Percentiles rank a stretch among this genome's conserved stretches.
phyloP scores from a whole-genome alignment of 1,139 yeast genomes.

The Zygosaccharomyces sapae region DNA sequence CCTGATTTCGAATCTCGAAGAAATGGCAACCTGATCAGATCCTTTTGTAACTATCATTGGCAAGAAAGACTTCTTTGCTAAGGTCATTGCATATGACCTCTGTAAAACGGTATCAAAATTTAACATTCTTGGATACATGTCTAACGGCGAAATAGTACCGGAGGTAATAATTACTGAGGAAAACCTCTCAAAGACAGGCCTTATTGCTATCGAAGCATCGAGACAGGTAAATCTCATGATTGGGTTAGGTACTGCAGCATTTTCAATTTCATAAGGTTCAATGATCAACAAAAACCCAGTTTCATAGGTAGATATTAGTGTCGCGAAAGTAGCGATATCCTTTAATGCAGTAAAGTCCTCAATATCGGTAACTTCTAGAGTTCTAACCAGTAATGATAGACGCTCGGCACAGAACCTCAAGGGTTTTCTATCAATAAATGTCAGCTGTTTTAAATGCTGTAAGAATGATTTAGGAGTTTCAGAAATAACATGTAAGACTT shows the following conservation, averaged over 20 bases:
- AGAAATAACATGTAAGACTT: constrained; percentile 91
- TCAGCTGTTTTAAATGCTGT: constrained; percentile 86
- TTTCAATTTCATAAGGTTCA: constrained; percentile 96
- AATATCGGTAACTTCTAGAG: constrained; percentile 79
- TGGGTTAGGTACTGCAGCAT: constrained; percentile 97
- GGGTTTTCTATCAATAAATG: constrained; percentile 90
- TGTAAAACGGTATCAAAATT: constrained; percentile 92
- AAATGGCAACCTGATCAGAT: constrained; percentile 93
- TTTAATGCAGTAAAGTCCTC: constrained; percentile 91
- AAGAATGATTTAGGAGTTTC: constrained; percentile 93
- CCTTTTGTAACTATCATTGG: constrained; percentile 97
- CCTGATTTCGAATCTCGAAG: constrained; percentile 92
- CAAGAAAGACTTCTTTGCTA: constrained; percentile 84
- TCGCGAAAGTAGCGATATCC: constrained; percentile 96
- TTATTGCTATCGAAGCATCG: constrained; percentile 96
- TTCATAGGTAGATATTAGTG: constrained; percentile 91
- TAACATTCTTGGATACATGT: constrained; percentile 97
- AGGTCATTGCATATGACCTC: constrained; percentile 93
- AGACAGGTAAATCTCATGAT: constrained; percentile 90
- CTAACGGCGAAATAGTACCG: constrained; percentile 96
- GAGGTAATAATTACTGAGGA: constrained; percentile 94
- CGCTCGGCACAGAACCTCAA: constrained; percentile 88
- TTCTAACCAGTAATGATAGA: constrained; percentile 77
- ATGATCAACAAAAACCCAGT: constrained; percentile 85
- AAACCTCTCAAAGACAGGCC: constrained; percentile 91